Evolutionary conservation across 2,329 filamentous ascomycete species (phyloP), one percentile per base, ranked within the genome.

Genomic region (Pezicula rhizophila): DNA sequence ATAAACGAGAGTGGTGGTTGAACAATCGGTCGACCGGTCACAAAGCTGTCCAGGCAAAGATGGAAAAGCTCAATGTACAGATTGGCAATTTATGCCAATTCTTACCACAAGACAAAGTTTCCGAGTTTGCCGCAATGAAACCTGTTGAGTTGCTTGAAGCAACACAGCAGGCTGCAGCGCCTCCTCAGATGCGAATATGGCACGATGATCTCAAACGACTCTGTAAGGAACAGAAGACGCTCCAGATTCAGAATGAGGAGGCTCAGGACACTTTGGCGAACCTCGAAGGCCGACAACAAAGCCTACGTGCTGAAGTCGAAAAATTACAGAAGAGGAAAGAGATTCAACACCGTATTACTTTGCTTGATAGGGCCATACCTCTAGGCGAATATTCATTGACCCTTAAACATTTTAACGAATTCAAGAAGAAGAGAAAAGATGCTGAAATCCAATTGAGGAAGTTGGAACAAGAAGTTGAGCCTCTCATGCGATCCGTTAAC

Each of bases 71-170:
- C 60, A 85, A 85, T 43, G 97, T 99, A 45, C 93, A 99, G 67
- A 89, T 97, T 55, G 93, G 99, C 71, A 99, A 99, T 59, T 76
- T 99, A 2, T 99, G 93, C 66, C 93, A 99, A 65, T 99, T 99
- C 60, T 72, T 99, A 40, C 93, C 93, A 0, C 93, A 99, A 66
- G 93, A 99, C 64, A 87, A 91, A 57, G 93, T 99, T 1, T 89
- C 90, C 20, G 91, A 96, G 63, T 99, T 99, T 64, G 89, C 93
- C 5, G 85, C 80, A 5, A 79, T 95, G 57, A 87, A 82, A 8
- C 86, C 92, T 0, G 74, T 95, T 11, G 86, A 95, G 40, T 77
- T 96, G 17, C 75, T 99, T 1, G 77, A 83, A 51, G 88, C 93
- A 59, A 99, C 93, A 0, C 83, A 96, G 53, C 82, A 90, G 61